Percentiles rank a stretch among this genome's conserved stretches.
Conservation (phyloP, 2,329 filamentous ascomycete species). For the Colletotrichum tanaceti region DNA sequence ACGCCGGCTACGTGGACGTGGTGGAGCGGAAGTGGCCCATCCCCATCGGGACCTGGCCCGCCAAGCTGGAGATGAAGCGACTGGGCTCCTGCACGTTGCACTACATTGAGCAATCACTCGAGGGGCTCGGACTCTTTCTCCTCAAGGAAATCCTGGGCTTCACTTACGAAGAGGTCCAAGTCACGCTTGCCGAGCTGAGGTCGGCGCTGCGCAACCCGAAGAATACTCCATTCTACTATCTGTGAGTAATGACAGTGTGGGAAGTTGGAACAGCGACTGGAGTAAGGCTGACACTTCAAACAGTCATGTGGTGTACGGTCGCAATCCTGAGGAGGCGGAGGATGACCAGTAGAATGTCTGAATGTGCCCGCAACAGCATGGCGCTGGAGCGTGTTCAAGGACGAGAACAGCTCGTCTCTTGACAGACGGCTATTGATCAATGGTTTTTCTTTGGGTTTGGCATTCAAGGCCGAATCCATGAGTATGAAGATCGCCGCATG, state of each 20-base stretch:
- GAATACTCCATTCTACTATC: constrained; percentile 2
- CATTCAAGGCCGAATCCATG: too few species aligned
- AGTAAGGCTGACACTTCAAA: not conserved
- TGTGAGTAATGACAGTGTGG: not conserved
- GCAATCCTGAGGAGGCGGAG: not conserved
- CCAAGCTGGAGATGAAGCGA: constrained; percentile 20
- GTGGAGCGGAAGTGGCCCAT: constrained; percentile 40
- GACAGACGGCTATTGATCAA: too few species aligned
- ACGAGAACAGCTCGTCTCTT: not conserved
- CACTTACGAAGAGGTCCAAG: constrained; percentile 44
- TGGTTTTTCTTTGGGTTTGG: too few species aligned
- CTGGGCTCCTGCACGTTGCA: constrained; percentile 42
- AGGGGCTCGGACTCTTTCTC: constrained; percentile 47
- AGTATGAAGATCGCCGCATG: too few species aligned
- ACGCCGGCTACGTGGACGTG: constrained; percentile 44
- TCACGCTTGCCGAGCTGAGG: constrained; percentile 43
- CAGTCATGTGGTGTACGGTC: constrained; percentile 28
- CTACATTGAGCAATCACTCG: constrained; percentile 44
- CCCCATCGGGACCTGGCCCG: constrained; percentile 39
- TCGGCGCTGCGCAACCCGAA: constrained; percentile 9
- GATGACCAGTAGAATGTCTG: not conserved
- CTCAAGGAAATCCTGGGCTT: constrained; percentile 48
- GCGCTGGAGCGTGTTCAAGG: not conserved
- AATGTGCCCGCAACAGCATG: not conserved
- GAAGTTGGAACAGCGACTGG: too few species aligned